Evolutionary conservation across 495 filamentous ascomycete species (phyloP), one percentile per base, ranked within the genome.

Genomic region (Hypoxylon intermedium): DNA sequence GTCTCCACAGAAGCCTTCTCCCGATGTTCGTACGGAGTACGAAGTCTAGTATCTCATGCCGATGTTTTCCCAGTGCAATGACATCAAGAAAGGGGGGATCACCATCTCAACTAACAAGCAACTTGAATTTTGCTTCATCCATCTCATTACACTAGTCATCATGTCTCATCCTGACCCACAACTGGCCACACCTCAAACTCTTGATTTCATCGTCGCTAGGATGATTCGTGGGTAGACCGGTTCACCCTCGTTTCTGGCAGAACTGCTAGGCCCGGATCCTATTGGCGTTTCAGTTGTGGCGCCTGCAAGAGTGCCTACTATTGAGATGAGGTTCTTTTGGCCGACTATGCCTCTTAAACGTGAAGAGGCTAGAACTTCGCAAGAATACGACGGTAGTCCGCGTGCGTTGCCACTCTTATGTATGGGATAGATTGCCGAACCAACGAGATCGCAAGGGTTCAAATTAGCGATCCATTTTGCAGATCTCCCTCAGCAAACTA

Each of bases 391-490:
- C 34, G 23, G 46, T 46, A 21, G 36, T 9, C 38, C 26, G 51
- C 34, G 30, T 21, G 28, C 12, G 46, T 53, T 19, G 24, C 23
- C 24, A 41, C 34, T 47, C 46, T 37, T 55, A 65, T 44, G 44
- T 65, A 37, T 53, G 56, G 46, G 56, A 57, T 57, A 65, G 62
- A 65, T 65, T 60, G 47, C 55, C 62, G 62, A 65, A 56, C 30
- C 31, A 54, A 60, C 19, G 52, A 53, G 50, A 60, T 65, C 46
- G 56, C 52, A 40, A 51, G 50, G 62, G 33, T 57, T 38, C 40
- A n/a, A 19, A 34, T 26, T 36, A 37, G 34, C 56, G 20, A 53
- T 40, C 45, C 28, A 19, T 13, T 36, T 50, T 34, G 45, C 41
- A 48, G 56, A 60, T 65, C 51, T 31, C 34, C 6, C 47, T 42